Evolutionary conservation across 176 grass and related monocot species (phyloP).

Genomic region (Tuctoria greenei): DNA sequence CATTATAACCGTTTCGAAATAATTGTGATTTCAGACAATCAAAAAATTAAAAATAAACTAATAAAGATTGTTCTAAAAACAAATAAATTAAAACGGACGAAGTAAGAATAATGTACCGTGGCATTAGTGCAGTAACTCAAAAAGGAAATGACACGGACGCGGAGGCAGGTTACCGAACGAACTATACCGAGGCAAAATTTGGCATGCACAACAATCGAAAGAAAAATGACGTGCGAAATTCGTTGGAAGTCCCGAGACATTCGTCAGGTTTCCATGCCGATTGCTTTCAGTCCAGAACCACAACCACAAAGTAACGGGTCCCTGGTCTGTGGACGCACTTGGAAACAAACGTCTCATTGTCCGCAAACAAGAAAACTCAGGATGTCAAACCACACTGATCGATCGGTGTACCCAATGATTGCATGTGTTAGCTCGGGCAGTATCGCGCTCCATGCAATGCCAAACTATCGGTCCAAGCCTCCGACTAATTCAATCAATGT

Average conservation of each 20-base stretch:
- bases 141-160: not conserved
- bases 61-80: too few species aligned
- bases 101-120: not conserved
- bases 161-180: not conserved
- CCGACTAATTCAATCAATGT: too few species aligned
- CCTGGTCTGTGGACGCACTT: not conserved
- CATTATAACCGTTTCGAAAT: too few species aligned
- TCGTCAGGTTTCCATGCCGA: not conserved
- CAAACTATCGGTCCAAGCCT: not conserved
- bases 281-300: not conserved
- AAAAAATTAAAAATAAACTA: too few species aligned
- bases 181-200: not conserved
- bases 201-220: not conserved
- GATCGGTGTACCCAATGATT: slow-evolving; percentile 7
- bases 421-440: not conserved
- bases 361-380: not conserved
- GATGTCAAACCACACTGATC: not conserved
- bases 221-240: not conserved
- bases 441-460: not conserved
- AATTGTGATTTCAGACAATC: too few species aligned
- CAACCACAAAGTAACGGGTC: not conserved
- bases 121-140: not conserved
- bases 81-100: too few species aligned
- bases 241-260: not conserved
- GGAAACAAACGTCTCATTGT: not conserved